Percentiles rank a stretch among this genome's conserved stretches.
These are phyloP conservation scores for Tuber umbilicatum DNA, from an alignment of 495 filamentous ascomycete species.

Conservation along the genomic window DNA sequence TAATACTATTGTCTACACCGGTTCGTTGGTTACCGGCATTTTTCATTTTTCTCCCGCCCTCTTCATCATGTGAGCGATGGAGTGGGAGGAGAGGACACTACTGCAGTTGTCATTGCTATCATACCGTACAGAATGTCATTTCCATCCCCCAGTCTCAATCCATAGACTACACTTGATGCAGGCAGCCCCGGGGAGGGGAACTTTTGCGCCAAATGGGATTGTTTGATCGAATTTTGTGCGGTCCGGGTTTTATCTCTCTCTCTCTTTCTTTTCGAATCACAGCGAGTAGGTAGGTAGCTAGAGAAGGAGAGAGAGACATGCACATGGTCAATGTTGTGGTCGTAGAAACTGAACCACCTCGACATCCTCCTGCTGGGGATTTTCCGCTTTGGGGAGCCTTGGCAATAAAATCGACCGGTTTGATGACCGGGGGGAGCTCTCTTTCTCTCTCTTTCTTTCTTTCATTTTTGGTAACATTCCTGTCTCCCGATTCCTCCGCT, in stretches of 20 bases:
- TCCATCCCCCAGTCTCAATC: background rate
- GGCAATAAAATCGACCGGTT: background rate
- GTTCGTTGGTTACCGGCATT: background rate
- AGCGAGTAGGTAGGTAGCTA: background rate
- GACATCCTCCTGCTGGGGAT: background rate
- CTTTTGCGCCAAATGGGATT: background rate
- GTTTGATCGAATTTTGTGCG: background rate
- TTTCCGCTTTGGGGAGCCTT: background rate
- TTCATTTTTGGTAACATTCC: background rate
- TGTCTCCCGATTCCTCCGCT: background rate
- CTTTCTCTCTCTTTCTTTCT: background rate
- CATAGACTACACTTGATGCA: background rate
- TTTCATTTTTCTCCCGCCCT: background rate
- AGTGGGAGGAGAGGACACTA: background rate
- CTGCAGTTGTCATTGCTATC: background rate
- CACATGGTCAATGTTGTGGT: background rate
- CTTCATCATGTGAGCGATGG: background rate
- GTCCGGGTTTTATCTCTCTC: background rate
- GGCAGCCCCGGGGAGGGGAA: background rate
- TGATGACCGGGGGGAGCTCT: background rate
- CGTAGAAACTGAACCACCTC: background rate
- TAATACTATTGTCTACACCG: background rate
- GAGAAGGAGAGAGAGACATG: background rate
- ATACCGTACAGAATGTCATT: background rate
- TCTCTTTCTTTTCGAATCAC: background rate